Evolutionary conservation across 2,329 filamentous ascomycete species (phyloP), one percentile per base, ranked within the genome.

Genomic region (Fusarium euwallaceae): DNA sequence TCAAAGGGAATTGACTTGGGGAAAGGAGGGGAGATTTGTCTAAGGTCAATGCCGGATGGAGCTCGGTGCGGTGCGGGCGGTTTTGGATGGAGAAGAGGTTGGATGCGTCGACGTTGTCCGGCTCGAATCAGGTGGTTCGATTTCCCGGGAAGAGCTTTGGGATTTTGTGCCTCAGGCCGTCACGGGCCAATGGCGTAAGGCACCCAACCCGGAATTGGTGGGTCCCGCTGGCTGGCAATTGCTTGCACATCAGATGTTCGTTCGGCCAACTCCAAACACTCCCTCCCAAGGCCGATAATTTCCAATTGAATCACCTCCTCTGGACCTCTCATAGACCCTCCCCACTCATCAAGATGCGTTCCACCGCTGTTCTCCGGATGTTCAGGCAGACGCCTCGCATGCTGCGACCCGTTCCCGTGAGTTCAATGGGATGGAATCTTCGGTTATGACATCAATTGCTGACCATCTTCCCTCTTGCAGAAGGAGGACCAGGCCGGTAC

Each of bases 401-500:
- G 89, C 89, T 92, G 88, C 87, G 87, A 83, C 91, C 93, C 78
- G 84, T 94, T 81, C 94, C 94, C 80, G 94, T 96, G 87, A 87
- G 83, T 83, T 51, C 74, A 77, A 75, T 73, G 64, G 76, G 75
- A 74, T 66, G 71, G 61, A 29, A 59, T 76, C 62, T 76, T 75
- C 64, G 73, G 62, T 60, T 66, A 74, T 76, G 73, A 72, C 71
- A 74, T 76, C 74, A 74, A 75, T 64, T 64, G 72, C 77, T 78
- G 75, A 78, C 77, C 65, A 58, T 36, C 64, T 66, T 72, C 76
- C 43, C 34, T 71, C 51, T 60, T 81, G 79, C 78, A 92, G 91
- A 90, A 90, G 79, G 91, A 92, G 85, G 90, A 92, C 81, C 91
- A 92, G 83, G 87, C 87, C 79, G 91, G 91, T 92, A 91, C 76